A percentile compares a stretch with the other conserved stretches of the same genome.
Evolutionary conservation across 139 green algal species (phyloP).

Genomic region (Microglena sp.): DNA sequence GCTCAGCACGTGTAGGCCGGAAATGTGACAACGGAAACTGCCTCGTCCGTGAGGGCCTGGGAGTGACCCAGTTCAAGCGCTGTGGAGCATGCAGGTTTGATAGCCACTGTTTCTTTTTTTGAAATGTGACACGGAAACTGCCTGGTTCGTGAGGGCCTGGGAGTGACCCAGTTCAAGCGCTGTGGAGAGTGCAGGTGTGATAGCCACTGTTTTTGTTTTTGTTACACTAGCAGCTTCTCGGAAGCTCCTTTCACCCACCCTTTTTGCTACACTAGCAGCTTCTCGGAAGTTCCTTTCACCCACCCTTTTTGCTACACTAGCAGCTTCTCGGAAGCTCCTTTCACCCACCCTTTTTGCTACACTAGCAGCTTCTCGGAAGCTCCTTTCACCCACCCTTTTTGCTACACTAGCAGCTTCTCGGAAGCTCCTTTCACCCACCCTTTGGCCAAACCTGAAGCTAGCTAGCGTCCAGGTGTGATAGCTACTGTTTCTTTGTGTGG

Average conservation of each 20-base stretch:
- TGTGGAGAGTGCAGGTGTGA: conserved; percentile 28
- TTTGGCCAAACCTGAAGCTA: no score
- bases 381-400: no score
- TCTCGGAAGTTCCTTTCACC: no score
- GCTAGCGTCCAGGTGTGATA: no score
- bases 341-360: background rate
- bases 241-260: no score
- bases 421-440: no score
- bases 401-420: no score
- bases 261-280: no score
- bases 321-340: background rate
- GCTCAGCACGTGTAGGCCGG: background rate
- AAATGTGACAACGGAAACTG: conserved; percentile 13
- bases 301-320: background rate
- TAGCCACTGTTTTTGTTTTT: background rate
- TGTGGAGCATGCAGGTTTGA: conserved; percentile 28
- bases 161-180: conserved; percentile 21
- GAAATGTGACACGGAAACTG: conserved; percentile 13
- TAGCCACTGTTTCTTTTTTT: conserved; percentile 9
- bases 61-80: conserved; percentile 21
- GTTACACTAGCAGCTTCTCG: no score
- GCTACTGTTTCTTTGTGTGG: no score
- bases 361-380: no score
- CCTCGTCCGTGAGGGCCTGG: conserved; percentile 3
- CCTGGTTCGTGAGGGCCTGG: conserved; percentile 4